These are phyloP conservation scores for Aotearoamyces nothofagi DNA, from an alignment of 2,329 filamentous ascomycete genomes.

Conservation along the genomic window DNA sequence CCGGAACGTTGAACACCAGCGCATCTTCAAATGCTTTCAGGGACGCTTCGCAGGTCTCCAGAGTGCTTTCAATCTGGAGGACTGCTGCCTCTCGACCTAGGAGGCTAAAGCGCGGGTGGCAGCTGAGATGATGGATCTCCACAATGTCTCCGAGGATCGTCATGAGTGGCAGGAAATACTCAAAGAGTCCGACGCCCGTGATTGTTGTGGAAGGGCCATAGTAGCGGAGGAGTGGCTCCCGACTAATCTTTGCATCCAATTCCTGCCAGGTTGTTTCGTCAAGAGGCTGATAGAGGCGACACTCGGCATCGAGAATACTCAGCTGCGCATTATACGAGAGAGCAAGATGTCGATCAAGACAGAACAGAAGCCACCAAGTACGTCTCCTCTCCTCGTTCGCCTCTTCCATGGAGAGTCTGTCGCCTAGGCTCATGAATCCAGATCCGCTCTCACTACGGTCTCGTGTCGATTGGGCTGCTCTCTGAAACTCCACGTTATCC, in stretches of 20 bases:
- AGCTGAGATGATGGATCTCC: slow-evolving; percentile 27
- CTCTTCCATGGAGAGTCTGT: too few species aligned
- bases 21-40: too few species aligned
- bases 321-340: slow-evolving; percentile 30
- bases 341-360: slow-evolving; percentile 29
- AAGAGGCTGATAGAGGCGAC: slow-evolving; percentile 20
- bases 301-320: slow-evolving; percentile 29
- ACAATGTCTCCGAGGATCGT: slow-evolving; percentile 32
- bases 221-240: slow-evolving; percentile 1
- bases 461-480: slow-evolving; percentile 12
- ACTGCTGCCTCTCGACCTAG: slow-evolving; percentile 17
- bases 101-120: slow-evolving; percentile 26
- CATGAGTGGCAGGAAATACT: slow-evolving; percentile 34
- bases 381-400: slow-evolving; percentile 29
- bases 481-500: slow-evolving; percentile 16
- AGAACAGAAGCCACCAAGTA: slow-evolving; percentile 32
- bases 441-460: background rate
- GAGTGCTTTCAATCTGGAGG: slow-evolving; percentile 8
- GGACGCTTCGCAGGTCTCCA: slow-evolving; percentile 4
- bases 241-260: background rate
- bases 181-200: slow-evolving; percentile 29
- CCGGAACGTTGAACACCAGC: too few species aligned
- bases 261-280: slow-evolving; percentile 4
- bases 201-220: slow-evolving; percentile 24
- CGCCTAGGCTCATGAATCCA: too few species aligned